Evolutionary conservation across 768 basidiomycete genomes (phyloP).

Genomic region (Bullera alba): DNA sequence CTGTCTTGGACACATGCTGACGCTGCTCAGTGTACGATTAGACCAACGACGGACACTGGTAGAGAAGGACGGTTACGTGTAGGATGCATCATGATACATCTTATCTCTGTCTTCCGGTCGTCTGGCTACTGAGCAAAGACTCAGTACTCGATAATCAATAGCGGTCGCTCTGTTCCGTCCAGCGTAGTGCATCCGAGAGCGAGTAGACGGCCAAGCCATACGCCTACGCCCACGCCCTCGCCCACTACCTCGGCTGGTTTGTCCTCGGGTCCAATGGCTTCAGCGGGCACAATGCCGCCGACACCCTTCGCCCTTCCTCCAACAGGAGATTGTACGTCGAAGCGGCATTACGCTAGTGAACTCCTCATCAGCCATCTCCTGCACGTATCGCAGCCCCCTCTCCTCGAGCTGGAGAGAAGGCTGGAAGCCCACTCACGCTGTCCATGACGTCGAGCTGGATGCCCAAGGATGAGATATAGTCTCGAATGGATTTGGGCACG

Average conservation of each 20-base stretch:
- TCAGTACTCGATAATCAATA: no score
- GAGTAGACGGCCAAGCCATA: no score
- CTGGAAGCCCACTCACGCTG: conserved; percentile 54
- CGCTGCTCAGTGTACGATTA: conserved; percentile 13
- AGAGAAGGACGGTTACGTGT: no score
- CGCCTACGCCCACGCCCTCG: neutral
- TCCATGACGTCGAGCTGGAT: conserved; percentile 87
- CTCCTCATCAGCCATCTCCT: neutral
- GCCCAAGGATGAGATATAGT: conserved; percentile 65
- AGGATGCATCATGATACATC: no score
- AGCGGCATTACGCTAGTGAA: conserved; percentile 72
- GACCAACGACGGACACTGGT: neutral
- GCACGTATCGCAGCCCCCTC: neutral
- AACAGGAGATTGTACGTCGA: conserved; percentile 88
- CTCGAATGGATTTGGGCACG: conserved; percentile 61
- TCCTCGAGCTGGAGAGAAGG: neutral
- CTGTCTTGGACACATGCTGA: no score
- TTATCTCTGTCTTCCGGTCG: no score
- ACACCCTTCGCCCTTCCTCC: conserved; percentile 88
- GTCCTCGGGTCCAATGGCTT: conserved; percentile 18
- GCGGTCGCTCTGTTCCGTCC: no score
- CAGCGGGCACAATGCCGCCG: conserved; percentile 80
- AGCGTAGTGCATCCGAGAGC: no score
- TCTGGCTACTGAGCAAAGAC: no score
- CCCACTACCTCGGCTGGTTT: conserved; percentile 5